Percentiles rank a stretch among this genome's conserved stretches.
Conservation (phyloP, 1,284 basidiomycete species). For the Gymnopus androsaceus region DNA sequence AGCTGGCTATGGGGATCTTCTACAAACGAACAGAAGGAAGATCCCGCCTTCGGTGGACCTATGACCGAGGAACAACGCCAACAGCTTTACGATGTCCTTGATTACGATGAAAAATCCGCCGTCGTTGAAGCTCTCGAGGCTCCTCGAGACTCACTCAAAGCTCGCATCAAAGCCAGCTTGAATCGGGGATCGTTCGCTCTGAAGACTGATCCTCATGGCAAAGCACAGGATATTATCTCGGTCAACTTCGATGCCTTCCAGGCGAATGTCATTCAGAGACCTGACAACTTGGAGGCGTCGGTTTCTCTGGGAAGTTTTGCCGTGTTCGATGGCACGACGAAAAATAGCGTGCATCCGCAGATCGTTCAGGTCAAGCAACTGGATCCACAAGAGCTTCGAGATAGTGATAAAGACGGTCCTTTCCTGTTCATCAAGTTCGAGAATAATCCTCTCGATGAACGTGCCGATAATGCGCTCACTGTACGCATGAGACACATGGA, state of each 20-base stretch:
- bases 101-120: constrained; percentile 88
- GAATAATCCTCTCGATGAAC: constrained; percentile 89
- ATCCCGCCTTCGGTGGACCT: constrained; percentile 58
- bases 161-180: constrained; percentile 77
- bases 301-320: constrained; percentile 87
- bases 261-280: constrained; percentile 84
- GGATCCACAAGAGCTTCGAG: constrained; percentile 9
- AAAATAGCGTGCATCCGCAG: constrained; percentile 83
- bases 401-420: constrained; percentile 55
- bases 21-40: constrained; percentile 40
- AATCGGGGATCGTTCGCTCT: constrained; percentile 88
- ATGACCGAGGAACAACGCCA: constrained; percentile 93
- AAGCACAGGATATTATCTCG: constrained; percentile 76
- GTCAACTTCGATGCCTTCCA: constrained; percentile 89
- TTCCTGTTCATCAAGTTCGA: constrained; percentile 96
- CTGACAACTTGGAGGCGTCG: constrained; percentile 80
- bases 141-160: constrained; percentile 82
- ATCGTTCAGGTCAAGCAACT: constrained; percentile 88
- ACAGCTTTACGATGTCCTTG: constrained; percentile 91
- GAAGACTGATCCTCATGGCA: constrained; percentile 68
- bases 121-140: constrained; percentile 68
- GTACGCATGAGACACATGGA: constrained; percentile 96
- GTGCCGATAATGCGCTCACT: constrained; percentile 90
- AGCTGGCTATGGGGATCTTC: constrained; percentile 86
- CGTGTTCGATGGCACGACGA: constrained; percentile 90